Conservation (phyloP, 805 yeast species). For the Zygosaccharomyces siamensis region DNA sequence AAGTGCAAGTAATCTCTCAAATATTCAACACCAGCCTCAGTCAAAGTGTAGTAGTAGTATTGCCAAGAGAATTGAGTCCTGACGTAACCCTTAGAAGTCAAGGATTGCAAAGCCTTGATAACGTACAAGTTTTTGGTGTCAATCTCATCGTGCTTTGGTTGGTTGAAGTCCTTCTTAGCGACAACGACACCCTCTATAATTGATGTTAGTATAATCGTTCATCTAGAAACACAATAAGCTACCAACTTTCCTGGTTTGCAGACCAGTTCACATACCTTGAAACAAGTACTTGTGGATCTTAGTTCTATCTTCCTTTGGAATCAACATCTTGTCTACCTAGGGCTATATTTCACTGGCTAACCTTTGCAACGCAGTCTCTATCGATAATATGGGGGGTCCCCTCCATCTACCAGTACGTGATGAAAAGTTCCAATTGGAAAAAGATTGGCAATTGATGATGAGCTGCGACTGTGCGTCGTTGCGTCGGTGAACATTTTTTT, state of each 20-base stretch:
- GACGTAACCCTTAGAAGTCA: constrained; percentile 97
- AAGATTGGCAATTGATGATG: constrained; percentile 4
- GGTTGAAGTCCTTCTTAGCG: constrained; percentile 98
- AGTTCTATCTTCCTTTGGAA: constrained; percentile 99
- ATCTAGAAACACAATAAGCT: background rate
- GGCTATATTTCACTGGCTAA: constrained; percentile 21
- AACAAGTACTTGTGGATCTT: constrained; percentile 98
- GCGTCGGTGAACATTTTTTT: background rate
- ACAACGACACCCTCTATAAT: constrained; percentile 95
- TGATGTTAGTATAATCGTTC: constrained; percentile 1
- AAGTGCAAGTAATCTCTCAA: constrained; percentile 97
- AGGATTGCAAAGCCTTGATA: constrained; percentile 98
- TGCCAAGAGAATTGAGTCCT: constrained; percentile 99
- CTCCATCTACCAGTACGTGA: constrained; percentile 1
- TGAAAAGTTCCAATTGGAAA: constrained; percentile 6
- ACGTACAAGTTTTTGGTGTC: constrained; percentile 96
- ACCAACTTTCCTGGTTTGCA: background rate
- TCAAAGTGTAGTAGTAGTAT: constrained; percentile 99
- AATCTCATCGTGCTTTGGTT: constrained; percentile 96
- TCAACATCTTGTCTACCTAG: constrained; percentile 68
- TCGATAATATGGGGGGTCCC: constrained; percentile 4
- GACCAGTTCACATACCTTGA: constrained; percentile 68
- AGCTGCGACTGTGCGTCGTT: constrained; percentile 2
- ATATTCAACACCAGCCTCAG: constrained; percentile 99
- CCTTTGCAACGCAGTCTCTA: constrained; percentile 5